Evolutionary conservation across 179 eudicot species (phyloP).

Genomic region (Amaranthus tricolor): DNA sequence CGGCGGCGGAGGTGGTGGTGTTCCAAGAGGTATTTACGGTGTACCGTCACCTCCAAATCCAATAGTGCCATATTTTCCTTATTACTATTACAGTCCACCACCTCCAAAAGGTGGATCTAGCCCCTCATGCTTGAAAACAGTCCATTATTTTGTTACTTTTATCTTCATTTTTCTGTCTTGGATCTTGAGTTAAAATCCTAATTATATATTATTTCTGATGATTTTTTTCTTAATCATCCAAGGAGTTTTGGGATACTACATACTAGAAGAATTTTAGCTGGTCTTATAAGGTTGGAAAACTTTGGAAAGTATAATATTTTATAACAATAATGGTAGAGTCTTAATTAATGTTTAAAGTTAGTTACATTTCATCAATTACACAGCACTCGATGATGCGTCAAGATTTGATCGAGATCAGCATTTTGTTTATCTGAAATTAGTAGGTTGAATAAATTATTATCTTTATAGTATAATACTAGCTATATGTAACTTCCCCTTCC

Average conservation of each 20-base stretch:
- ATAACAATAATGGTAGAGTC: background rate
- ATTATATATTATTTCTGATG: too few relatives aligned
- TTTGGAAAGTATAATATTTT: too few relatives aligned
- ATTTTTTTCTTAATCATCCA: background rate
- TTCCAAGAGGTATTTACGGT: background rate
- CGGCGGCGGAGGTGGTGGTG: background rate
- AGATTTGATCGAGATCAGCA: too few relatives aligned
- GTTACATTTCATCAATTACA: too few relatives aligned
- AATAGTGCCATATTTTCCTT: slow-evolving; percentile 32
- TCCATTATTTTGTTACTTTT: slow-evolving; percentile 4
- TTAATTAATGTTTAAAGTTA: too few relatives aligned
- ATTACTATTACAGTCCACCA: slow-evolving; percentile 25
- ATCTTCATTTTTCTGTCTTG: background rate
- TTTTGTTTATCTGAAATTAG: too few relatives aligned
- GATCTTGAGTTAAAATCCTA: background rate
- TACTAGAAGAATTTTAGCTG: background rate
- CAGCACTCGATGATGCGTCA: too few relatives aligned
- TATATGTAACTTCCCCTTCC: too few relatives aligned
- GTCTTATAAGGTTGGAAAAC: too few relatives aligned
- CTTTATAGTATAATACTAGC: too few relatives aligned
- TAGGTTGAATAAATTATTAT: too few relatives aligned
- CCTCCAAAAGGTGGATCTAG: slow-evolving; percentile 18
- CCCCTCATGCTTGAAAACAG: slow-evolving; percentile 10
- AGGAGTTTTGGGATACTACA: background rate
- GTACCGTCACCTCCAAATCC: slow-evolving; percentile 23